These are phyloP conservation scores for Penicillium paradoxum DNA, from an alignment of 495 filamentous ascomycete genomes.

Conservation along the genomic window DNA sequence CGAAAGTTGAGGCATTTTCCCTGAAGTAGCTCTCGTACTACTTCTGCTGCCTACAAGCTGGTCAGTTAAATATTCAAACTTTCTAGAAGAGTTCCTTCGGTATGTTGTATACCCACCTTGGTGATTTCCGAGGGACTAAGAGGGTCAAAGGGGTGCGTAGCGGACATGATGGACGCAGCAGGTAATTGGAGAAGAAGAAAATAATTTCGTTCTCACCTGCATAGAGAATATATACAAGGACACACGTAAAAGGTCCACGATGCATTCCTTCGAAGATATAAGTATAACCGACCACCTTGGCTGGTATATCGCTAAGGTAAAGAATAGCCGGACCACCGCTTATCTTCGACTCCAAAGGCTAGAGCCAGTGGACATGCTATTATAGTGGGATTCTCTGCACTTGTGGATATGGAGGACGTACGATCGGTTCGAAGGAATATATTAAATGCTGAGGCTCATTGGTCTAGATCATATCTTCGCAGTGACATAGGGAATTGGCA, in stretches of 20 bases:
- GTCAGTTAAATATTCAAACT: background rate
- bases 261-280: slow-evolving; percentile 26
- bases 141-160: slow-evolving; percentile 26
- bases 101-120: slow-evolving; percentile 5
- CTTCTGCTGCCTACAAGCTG: slow-evolving; percentile 9
- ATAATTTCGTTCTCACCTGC: too few species aligned
- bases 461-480: too few species aligned
- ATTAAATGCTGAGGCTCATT: too few species aligned
- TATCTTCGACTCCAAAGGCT: background rate
- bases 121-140: slow-evolving; percentile 20
- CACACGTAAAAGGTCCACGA: too few species aligned
- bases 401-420: too few species aligned
- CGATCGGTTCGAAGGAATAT: too few species aligned
- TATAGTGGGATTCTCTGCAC: too few species aligned
- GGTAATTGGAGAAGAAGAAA: background rate
- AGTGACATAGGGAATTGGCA: too few species aligned
- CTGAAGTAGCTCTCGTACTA: slow-evolving; percentile 4
- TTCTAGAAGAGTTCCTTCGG: background rate
- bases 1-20: slow-evolving; percentile 14
- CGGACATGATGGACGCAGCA: background rate
- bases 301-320: slow-evolving; percentile 18
- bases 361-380: too few species aligned
- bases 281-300: slow-evolving; percentile 17
- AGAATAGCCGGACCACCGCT: slow-evolving; percentile 17
- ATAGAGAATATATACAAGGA: too few species aligned